Base-by-base conservation (phyloP, 306 rosid species). In the Acacia acuminata region DNA sequence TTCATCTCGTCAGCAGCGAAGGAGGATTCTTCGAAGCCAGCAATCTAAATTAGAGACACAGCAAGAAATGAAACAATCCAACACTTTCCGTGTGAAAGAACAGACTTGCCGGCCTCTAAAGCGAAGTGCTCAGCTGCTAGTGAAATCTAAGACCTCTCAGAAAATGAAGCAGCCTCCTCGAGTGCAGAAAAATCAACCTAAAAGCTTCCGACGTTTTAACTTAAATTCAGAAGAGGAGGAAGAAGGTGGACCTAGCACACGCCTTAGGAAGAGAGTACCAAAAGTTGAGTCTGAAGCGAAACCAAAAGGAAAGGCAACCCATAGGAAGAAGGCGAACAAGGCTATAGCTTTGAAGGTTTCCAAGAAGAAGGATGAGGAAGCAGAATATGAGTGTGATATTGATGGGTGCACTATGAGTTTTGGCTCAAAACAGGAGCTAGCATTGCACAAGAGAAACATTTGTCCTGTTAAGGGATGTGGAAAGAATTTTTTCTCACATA, bases 381-480 rank as follows among this genome's bases (percentile, higher is more conserved):
- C 81, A 69, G 97, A 92, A 55, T 90, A 79, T 80, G 79, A 84
- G 72, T 96, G 99, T 77, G 97, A 96, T 75, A 80, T 96, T 71
- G 99, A 96, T 64, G 99, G 99, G 5, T 96, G 98, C 87, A 88
- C 88, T 71, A 96, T 96, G 99, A 89, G 97, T 73, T 94, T 96
- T 73, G 81, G 85, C 51, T 81, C 90, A 22, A 96, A 88, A 80
- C 96, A 96, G 36, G 99, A 92, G 85, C 93, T 96, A 13, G 20
- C 36, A 79, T 80, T 85, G 77, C 99, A 96, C 75, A 96, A 96
- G 91, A 89, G 74, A 86, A 92, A 96, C 66, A 75, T 92, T 27
- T 96, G 99, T 81, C 99, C 99, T 14, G 94, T 96, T 40, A 94
- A 96, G 87, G 97, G 98, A n/a, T 96, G 99, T n/a, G 99, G 93